Conservation (phyloP, 495 filamentous ascomycete genomes). For the Lophiostoma macrostomum region DNA sequence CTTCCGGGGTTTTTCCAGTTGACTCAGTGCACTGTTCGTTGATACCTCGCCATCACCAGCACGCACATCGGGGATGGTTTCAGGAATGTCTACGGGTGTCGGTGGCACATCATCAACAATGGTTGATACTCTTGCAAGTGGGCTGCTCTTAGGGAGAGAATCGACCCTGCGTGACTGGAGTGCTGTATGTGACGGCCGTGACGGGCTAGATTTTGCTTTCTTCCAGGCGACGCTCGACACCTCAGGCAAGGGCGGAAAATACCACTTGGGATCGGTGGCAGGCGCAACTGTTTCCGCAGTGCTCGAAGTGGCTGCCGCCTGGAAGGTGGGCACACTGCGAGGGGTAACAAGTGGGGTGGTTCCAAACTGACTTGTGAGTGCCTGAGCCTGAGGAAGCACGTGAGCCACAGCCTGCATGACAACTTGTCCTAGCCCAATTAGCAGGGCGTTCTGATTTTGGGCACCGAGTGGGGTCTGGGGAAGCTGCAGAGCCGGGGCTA, state of each 20-base stretch:
- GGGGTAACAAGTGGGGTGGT: neutral
- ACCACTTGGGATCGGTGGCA: slow-evolving; percentile 13
- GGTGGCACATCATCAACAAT: too few species aligned
- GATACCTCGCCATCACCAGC: neutral
- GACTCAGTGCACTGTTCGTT: neutral
- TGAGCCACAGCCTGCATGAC: neutral
- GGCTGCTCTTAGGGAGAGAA: too few species aligned
- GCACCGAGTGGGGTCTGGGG: slow-evolving; percentile 1
- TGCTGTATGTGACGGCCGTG: too few species aligned
- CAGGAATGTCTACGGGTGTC: too few species aligned
- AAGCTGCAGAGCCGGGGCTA: neutral
- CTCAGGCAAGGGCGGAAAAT: slow-evolving; percentile 11
- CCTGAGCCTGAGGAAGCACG: neutral
- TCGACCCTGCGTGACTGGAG: too few species aligned
- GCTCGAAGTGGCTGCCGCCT: neutral
- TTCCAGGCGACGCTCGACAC: too few species aligned
- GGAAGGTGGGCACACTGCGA: neutral
- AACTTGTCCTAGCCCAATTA: too few species aligned
- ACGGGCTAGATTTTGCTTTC: too few species aligned
- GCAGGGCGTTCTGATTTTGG: slow-evolving; percentile 4
- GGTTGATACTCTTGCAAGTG: too few species aligned
- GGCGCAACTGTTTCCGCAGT: neutral
- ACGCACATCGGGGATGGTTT: too few species aligned
- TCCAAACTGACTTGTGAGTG: neutral
- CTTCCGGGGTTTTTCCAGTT: neutral